Evolutionary conservation across 345 rosid genomes (phyloP).

Genomic region (Psidium guajava): DNA sequence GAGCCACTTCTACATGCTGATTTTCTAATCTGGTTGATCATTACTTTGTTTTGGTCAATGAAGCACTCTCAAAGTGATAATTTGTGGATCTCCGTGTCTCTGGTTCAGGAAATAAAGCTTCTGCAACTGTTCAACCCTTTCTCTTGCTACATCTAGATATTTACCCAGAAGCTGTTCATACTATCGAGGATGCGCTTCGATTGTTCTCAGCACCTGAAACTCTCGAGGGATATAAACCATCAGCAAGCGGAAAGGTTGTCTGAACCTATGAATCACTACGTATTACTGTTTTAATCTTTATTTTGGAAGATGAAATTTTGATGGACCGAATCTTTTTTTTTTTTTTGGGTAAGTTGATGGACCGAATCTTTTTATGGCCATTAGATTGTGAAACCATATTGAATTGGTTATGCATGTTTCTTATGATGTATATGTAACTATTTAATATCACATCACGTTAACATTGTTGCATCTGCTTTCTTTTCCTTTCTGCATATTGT

Average conservation of each 20-base stretch:
- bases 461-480: background rate
- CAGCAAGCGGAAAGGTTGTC: conserved; percentile 73
- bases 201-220: conserved; percentile 69
- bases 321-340: background rate
- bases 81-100: background rate
- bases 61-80: background rate
- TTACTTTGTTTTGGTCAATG: background rate
- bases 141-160: conserved; percentile 89
- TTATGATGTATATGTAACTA: background rate
- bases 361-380: background rate
- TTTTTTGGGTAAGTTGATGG: no score
- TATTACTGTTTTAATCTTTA: background rate
- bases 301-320: background rate
- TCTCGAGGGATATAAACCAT: conserved; percentile 81
- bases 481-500: background rate
- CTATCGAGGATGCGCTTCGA: conserved; percentile 80
- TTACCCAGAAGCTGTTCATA: conserved; percentile 50
- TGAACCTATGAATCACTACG: background rate
- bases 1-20: background rate
- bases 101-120: conserved; percentile 57
- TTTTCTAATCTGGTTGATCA: background rate
- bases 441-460: background rate
- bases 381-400: background rate
- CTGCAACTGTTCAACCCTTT: conserved; percentile 85
- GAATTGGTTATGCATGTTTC: background rate